Base-by-base conservation (phyloP, 2,329 filamentous ascomycete genomes). In the Phoma sp. region DNA sequence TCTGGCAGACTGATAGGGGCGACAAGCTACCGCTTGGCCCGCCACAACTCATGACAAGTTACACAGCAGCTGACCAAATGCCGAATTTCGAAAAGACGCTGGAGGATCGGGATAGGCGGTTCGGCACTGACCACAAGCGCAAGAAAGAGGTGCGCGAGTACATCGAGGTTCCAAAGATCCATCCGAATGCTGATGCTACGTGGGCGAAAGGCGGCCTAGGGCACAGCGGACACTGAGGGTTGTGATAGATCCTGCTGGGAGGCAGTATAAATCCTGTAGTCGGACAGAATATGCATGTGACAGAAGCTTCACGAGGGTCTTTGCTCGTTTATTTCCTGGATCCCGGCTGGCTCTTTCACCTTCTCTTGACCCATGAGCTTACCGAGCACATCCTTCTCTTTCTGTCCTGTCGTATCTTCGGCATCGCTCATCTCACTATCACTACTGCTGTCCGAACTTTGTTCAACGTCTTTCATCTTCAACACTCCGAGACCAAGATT, bases 1-100 rank as follows among this genome's bases (percentile, higher is more conserved):
- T 95, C 37, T 96, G 92, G 91, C 90, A 96, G 80, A 85, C 88
- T 13, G 91, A 96, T 75, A 79, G 83, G 5, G 90, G 90, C 0
- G 85, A 93, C 66, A 73, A 77, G 46, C 64, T 89, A 48, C 86
- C 86, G 1, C 67, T 88, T 59, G 86, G 86, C 0, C 69, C 75
- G 57, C 86, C 87, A 50, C 75, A 86, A 73, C 73, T 89, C 61
- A 88, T 89, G 83, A 85, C 81, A 58, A 88, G 86, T 65, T 86
- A 80, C 57, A 85, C 82, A 23, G 70, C 69, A 8, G 72, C 75
- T 43, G 75, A 77, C 11, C 82, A 84, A 72, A 78, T 83, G 47
- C 64, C 64, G 7, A 74, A 78, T 47, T 77, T 77, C 46, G 75
- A 79, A 38, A 72, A 74, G 62, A 50, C 78, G 53, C 67, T 85